Evolutionary conservation across 2,329 filamentous ascomycete genomes (phyloP), one percentile per base, ranked within the genome.

Genomic region (Nigrospora sphaerica): DNA sequence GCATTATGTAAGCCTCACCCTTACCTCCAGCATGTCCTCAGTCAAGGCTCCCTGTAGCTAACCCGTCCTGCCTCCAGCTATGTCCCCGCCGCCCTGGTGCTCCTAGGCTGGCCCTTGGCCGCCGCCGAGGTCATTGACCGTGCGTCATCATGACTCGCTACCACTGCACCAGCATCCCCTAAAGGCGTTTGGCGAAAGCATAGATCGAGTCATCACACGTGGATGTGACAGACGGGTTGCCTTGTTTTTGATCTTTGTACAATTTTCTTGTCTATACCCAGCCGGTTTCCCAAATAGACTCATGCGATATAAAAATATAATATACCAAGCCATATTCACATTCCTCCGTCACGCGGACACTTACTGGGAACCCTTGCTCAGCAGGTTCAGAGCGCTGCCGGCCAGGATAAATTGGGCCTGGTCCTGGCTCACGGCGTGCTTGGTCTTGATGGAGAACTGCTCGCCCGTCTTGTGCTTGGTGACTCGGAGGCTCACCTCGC

Each of bases 351-450:
- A 28, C 7, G 23, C 10, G 23, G 10, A 9, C 10, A 5, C 7
- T 9, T 28, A 28, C 23, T 28, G 23, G 16, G 42, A 19, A 37
- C 18, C 16, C 23, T 44, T 35, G 13, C 90, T 86, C 58, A 98
- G 69, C 65, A 97, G 63, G 68, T 98, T 98, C 69, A 98, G 67
- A 37, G 93, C 93, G 65, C 89, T 95, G 3, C 93, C 93, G 0
- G 93, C 93, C 43, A 98, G 73, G 53, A 98, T 88, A 62, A 97
- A 98, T 1, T 78, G 83, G 50, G 88, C 88, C 74, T 98, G 93
- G 64, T 96, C 93, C 70, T 85, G 79, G 62, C 83, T 95, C 51
- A 98, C 76, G 12, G 88, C 88, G 64, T 96, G 92, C 69, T 83
- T 88, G n/a, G 90, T 90, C 41, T 81, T 78, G 49, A 98, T 78